Evolutionary conservation across 805 yeast species (phyloP).

Genomic region (Candida oleophila): DNA sequence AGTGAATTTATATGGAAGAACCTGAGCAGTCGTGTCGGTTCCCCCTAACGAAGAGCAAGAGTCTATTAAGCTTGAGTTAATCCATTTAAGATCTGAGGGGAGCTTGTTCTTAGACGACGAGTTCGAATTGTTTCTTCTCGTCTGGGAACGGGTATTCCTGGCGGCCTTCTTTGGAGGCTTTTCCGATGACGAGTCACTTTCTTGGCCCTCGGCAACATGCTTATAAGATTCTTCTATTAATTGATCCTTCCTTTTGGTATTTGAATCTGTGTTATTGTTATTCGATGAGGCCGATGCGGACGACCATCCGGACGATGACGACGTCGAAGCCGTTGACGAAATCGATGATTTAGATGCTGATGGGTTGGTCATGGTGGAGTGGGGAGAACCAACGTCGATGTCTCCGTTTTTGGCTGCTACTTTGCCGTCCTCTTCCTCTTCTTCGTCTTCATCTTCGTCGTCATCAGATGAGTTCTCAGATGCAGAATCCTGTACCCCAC

Average conservation of each 20-base stretch:
- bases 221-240: constrained; percentile 2
- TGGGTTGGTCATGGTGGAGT: background rate
- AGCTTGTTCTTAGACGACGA: constrained; percentile 17
- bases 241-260: background rate
- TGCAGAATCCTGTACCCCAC: constrained; percentile 20
- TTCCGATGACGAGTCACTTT: constrained; percentile 8
- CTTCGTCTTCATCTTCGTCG: constrained; percentile 9
- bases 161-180: constrained; percentile 39
- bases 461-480: constrained; percentile 24
- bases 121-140: constrained; percentile 3
- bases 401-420: no score
- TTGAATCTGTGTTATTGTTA: background rate
- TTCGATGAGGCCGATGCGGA: background rate
- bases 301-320: background rate
- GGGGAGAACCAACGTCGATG: background rate
- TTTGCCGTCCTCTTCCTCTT: background rate
- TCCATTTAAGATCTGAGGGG: constrained; percentile 78
- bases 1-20: constrained; percentile 94
- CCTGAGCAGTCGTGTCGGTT: constrained; percentile 89
- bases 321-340: background rate
- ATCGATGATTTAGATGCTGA: background rate
- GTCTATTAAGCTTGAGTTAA: constrained; percentile 58
- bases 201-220: background rate
- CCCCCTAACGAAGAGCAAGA: constrained; percentile 83
- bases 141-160: constrained; percentile 30